Evolutionary conservation across 2,329 filamentous ascomycete species (phyloP).

Genomic region (Teratosphaeria zuluensis): DNA sequence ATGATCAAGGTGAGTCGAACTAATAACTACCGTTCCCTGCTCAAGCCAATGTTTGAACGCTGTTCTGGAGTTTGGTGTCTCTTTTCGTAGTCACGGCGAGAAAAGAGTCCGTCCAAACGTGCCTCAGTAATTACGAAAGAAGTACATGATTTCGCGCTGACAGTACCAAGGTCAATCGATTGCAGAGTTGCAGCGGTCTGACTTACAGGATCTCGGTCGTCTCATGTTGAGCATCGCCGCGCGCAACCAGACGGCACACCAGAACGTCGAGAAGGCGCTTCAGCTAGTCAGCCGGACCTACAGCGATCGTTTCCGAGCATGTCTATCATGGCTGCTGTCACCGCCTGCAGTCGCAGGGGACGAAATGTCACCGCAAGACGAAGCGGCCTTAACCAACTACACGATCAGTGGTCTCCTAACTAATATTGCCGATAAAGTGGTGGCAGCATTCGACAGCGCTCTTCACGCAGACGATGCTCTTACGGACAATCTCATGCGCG

Average conservation of each 20-base stretch:
- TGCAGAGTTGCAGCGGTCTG: conserved; percentile 74
- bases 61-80: too few relatives aligned
- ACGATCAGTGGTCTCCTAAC: conserved; percentile 70
- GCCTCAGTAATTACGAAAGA: too few relatives aligned
- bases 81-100: too few relatives aligned
- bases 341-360: conserved; percentile 34
- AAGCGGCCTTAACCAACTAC: conserved; percentile 40
- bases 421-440: conserved; percentile 68
- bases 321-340: conserved; percentile 70
- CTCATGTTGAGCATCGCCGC: conserved; percentile 72
- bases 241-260: conserved; percentile 38
- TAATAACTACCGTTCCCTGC: too few relatives aligned
- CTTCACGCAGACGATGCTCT: conserved; percentile 73
- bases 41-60: too few relatives aligned
- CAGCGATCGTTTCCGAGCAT: conserved; percentile 67
- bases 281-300: conserved; percentile 71
- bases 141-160: neutral
- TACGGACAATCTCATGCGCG: conserved; percentile 60
- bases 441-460: conserved; percentile 64
- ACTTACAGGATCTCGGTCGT: conserved; percentile 74
- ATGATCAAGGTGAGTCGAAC: conserved; percentile 43
- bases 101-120: too few relatives aligned
- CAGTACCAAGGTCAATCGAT: conserved; percentile 46
- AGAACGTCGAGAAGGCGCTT: conserved; percentile 58
- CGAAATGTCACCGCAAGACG: neutral